Base-by-base conservation (phyloP, 139 green algal species). In the Pseudopediastrum boryanum region DNA sequence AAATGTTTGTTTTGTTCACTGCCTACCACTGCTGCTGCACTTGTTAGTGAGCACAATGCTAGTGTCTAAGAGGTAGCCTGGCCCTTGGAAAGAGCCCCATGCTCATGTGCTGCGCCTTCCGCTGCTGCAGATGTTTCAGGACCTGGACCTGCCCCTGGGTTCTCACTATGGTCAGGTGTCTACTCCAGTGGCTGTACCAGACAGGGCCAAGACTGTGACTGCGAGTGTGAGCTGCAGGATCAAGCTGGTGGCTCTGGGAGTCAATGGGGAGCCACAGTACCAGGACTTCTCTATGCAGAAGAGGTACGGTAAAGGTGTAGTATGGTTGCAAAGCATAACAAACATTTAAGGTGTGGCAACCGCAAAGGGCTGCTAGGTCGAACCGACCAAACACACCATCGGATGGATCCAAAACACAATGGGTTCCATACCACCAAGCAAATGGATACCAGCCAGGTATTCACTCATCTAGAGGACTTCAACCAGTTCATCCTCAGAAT, bases 251-350 rank as follows among this genome's bases (percentile, higher is more conserved):
- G 35, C 63, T 31, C 68, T 50, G 2, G 68, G 68, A 3, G 27
- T 38, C 2, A 76, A 76, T 64, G 68, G 68, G 10, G 68, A 76
- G 31, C 68, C 68, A 43, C 48, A 51, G 8, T 76, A 31, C 21
- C 68, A 76, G 68, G 29, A 64, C 33, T 76, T 76, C 48, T 21
- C 62, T 7, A 33, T 76, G 48, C 10, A 43, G 23, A 35, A 31
- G 68, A 50, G 25, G 48, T 23, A 13, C 41, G 42, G 43, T 5
- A 44, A 8, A 75, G 67, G 67, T 75, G 42, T 13, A 31, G 3
- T 43, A 1, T 2, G 4, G 25, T 5, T 66, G 12, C 13, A 66
- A 25, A 23, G 27, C 1, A 66, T 31, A 61, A 25, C 50, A 61
- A 25, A 1, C 50, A 61, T 1, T 61, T 1, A 61, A 25, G 50